These are phyloP conservation scores for Porphyra umbilicalis DNA, from an alignment of 31 red algal species.

Conservation along the genomic window DNA sequence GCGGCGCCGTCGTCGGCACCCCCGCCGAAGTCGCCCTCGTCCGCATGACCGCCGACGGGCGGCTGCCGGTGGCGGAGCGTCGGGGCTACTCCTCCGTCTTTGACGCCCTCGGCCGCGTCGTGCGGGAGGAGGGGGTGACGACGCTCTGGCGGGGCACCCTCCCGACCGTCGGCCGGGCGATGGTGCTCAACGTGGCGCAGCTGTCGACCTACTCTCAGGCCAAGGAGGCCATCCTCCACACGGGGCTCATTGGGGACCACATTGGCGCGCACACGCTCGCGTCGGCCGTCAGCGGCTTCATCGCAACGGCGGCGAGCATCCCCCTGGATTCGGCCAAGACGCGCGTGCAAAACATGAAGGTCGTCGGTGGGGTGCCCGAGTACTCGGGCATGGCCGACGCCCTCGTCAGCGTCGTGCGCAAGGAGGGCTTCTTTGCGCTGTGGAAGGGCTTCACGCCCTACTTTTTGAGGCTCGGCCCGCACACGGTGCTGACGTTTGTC, in stretches of 20 bases:
- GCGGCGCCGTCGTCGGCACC: slow-evolving; percentile 76
- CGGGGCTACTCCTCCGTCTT: slow-evolving; percentile 82
- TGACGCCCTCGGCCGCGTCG: slow-evolving; percentile 75
- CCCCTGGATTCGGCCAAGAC: slow-evolving; percentile 96
- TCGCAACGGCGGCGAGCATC: slow-evolving; percentile 62
- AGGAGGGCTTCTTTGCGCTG: slow-evolving; percentile 80
- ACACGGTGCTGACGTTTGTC: slow-evolving; percentile 94
- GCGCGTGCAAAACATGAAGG: slow-evolving; percentile 88
- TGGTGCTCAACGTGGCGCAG: slow-evolving; percentile 87
- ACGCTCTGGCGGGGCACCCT: slow-evolving; percentile 85
- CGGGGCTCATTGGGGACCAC: slow-evolving; percentile 64
- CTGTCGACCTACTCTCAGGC: slow-evolving; percentile 92
- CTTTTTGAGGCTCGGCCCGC: slow-evolving; percentile 84
- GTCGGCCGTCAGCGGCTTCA: slow-evolving; percentile 41
- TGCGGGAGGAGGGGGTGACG: slow-evolving; percentile 80
- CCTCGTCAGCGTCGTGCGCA: slow-evolving; percentile 52
- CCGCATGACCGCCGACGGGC: slow-evolving; percentile 89
- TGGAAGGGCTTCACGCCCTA: slow-evolving; percentile 96
- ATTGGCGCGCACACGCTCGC: slow-evolving; percentile 65
- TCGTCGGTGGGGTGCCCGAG: slow-evolving; percentile 62
- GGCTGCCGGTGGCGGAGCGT: slow-evolving; percentile 56
- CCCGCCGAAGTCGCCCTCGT: slow-evolving; percentile 94
- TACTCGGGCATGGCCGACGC: slow-evolving; percentile 87
- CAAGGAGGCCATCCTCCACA: slow-evolving; percentile 74
- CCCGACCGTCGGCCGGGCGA: slow-evolving; percentile 78